Evolutionary conservation across 441 rosid species (phyloP).

Genomic region (Theobroma grandiflorum): DNA sequence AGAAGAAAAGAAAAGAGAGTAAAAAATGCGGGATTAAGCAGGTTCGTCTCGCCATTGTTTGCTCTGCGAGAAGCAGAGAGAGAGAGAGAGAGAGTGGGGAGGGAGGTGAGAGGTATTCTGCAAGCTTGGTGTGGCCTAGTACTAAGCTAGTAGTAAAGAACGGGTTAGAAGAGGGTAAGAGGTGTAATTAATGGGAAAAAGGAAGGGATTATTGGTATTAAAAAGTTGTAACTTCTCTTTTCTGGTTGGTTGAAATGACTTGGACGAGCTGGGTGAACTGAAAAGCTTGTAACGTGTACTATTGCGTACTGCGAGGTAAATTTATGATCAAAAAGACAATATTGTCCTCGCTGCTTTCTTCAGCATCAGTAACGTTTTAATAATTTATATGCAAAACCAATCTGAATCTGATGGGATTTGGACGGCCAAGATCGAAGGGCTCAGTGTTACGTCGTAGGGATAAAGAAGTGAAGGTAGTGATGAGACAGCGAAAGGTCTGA

Average conservation of each 20-base stretch:
- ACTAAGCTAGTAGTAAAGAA: neutral
- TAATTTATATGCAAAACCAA: neutral
- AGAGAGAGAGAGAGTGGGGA: slow-evolving; percentile 3
- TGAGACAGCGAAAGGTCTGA: neutral
- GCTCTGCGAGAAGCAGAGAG: slow-evolving; percentile 26
- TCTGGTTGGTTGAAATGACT: slow-evolving; percentile 4
- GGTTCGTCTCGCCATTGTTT: slow-evolving; percentile 54
- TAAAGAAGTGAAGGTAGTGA: neutral
- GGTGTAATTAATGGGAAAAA: slow-evolving; percentile 32
- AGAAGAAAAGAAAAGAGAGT: slow-evolving; percentile 31
- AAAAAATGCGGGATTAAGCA: slow-evolving; percentile 25
- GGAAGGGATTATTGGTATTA: slow-evolving; percentile 21
- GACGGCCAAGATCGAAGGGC: neutral
- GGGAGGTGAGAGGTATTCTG: slow-evolving; percentile 22
- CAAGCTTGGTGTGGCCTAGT: slow-evolving; percentile 9
- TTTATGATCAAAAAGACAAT: neutral
- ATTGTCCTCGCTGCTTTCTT: neutral
- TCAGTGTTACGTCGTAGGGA: neutral
- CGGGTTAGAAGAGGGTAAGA: slow-evolving; percentile 6
- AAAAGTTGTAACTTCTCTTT: slow-evolving; percentile 3
- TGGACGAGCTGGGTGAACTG: slow-evolving; percentile 14
- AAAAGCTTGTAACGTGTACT: slow-evolving; percentile 27
- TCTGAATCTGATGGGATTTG: neutral
- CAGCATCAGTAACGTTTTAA: neutral
- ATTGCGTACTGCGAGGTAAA: neutral